Conservation (phyloP, 2,329 filamentous ascomycete genomes). For the Cladosporium velox region DNA sequence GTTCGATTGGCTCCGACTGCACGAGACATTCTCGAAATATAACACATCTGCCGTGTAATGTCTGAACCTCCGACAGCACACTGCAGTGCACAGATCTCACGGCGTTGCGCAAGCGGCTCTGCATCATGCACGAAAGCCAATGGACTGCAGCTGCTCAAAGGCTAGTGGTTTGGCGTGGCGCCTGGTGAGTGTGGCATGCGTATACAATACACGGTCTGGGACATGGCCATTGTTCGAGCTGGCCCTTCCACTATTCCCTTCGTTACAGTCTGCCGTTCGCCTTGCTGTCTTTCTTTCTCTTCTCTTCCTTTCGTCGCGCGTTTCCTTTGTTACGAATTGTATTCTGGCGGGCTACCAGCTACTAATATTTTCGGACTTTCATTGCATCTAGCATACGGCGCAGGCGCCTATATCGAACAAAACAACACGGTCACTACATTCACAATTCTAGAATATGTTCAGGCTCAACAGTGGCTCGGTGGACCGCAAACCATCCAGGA, state of each 20-base stretch:
- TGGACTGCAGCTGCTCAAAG: background rate
- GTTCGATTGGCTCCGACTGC: slow-evolving; percentile 12
- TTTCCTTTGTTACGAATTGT: slow-evolving; percentile 9
- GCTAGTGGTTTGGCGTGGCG: slow-evolving; percentile 17
- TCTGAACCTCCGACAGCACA: slow-evolving; percentile 4
- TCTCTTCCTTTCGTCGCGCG: slow-evolving; percentile 8
- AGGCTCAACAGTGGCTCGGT: slow-evolving; percentile 5
- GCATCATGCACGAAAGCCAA: slow-evolving; percentile 18
- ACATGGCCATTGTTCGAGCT: slow-evolving; percentile 10
- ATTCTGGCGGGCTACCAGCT: background rate
- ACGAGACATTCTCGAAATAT: slow-evolving; percentile 13
- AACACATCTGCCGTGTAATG: slow-evolving; percentile 3
- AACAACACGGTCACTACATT: too few relatives aligned
- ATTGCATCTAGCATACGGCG: slow-evolving; percentile 5
- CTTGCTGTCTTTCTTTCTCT: background rate
- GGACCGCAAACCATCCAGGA: slow-evolving; percentile 12
- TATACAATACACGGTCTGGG: slow-evolving; percentile 17
- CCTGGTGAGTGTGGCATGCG: background rate
- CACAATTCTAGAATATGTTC: background rate
- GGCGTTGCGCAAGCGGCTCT: slow-evolving; percentile 20
- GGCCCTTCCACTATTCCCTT: background rate
- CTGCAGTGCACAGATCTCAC: slow-evolving; percentile 11
- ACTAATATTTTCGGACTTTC: background rate
- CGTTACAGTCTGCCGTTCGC: slow-evolving; percentile 3
- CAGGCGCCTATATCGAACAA: background rate